A percentile compares a stretch with the other conserved stretches of the same genome.
Conservation (phyloP, 768 basidiomycete species). For the Gloeopeniophorella convolvens region DNA sequence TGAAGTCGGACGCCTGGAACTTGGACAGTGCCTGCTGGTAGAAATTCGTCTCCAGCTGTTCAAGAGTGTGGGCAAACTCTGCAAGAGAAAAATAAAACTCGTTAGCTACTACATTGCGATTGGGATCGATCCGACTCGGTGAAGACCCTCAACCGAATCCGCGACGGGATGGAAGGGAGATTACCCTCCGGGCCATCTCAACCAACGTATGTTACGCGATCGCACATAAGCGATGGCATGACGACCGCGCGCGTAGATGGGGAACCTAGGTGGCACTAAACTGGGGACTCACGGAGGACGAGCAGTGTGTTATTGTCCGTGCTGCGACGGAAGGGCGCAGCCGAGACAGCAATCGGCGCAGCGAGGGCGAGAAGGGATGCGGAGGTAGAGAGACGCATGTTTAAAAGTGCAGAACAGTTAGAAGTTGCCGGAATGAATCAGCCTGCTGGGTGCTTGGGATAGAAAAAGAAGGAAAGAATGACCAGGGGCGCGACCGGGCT, state of each 20-base stretch:
- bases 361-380: conserved; percentile 37
- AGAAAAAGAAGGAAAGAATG: conserved; percentile 31
- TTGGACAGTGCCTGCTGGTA: conserved; percentile 60
- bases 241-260: no score
- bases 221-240: no score
- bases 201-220: no score
- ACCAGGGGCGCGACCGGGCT: conserved; percentile 68
- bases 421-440: conserved; percentile 22
- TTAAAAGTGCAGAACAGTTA: conserved; percentile 26
- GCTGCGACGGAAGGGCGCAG: conserved; percentile 41
- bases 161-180: no score
- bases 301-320: conserved; percentile 34
- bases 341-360: conserved; percentile 39
- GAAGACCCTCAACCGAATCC: no score
- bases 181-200: no score
- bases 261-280: no score
- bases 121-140: conserved; percentile 16
- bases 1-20: conserved; percentile 61
- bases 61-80: conserved; percentile 76
- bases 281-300: conserved; percentile 58
- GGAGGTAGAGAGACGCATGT: conserved; percentile 39
- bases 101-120: no score
- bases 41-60: conserved; percentile 64
- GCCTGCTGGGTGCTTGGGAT: conserved; percentile 22
- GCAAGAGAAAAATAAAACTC: conserved; percentile 22